Evolutionary conservation across 352 stramenopile genomes (phyloP).

Genomic region (Paralagenidium karlingii): DNA sequence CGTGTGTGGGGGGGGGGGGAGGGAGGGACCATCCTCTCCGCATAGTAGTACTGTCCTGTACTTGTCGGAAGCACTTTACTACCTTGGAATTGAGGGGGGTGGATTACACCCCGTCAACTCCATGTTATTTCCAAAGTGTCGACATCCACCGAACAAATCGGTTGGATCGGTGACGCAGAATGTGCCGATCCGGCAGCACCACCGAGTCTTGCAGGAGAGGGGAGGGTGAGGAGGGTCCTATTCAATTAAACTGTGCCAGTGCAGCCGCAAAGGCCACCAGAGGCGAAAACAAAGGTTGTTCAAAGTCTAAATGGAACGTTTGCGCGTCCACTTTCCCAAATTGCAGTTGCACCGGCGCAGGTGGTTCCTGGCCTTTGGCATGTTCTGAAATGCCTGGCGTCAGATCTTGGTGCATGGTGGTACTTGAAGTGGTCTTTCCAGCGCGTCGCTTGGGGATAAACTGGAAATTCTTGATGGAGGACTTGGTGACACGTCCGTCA

Average conservation of each 20-base stretch:
- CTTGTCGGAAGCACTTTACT: too few relatives aligned
- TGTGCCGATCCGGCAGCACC: too few relatives aligned
- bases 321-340: constrained; percentile 73
- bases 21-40: too few relatives aligned
- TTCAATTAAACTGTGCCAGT: constrained; percentile 60
- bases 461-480: constrained; percentile 77
- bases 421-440: constrained; percentile 2
- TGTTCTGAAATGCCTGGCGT: not conserved
- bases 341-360: constrained; percentile 32
- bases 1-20: too few relatives aligned
- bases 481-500: constrained; percentile 56
- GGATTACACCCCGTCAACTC: too few relatives aligned
- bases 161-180: too few relatives aligned
- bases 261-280: constrained; percentile 61
- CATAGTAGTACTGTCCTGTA: too few relatives aligned
- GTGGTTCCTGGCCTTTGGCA: not conserved
- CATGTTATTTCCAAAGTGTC: too few relatives aligned
- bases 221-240: too few relatives aligned
- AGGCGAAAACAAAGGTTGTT: constrained; percentile 48
- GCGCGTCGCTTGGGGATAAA: constrained; percentile 15
- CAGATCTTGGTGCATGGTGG: constrained; percentile 2
- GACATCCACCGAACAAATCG: too few relatives aligned
- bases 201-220: too few relatives aligned
- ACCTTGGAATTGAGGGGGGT: too few relatives aligned
- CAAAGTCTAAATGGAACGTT: constrained; percentile 73